Evolutionary conservation across 2,329 filamentous ascomycete genomes (phyloP), one percentile per base, ranked within the genome.

Genomic region (Colletotrichum lindemuthianum): DNA sequence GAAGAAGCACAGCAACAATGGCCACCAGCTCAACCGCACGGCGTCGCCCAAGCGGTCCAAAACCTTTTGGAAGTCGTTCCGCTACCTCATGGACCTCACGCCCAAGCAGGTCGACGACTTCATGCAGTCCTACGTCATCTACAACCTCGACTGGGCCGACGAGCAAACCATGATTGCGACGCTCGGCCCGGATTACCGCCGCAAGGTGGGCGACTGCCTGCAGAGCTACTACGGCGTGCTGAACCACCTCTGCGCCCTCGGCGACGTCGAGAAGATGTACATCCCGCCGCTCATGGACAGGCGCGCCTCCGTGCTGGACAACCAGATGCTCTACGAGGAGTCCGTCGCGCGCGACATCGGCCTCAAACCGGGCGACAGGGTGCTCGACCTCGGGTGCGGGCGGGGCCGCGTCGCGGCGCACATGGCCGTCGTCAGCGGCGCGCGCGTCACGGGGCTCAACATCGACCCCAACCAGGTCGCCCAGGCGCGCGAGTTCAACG

Each of bases 221-320:
- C 77, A 78, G 54, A 72, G 82, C 10, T 86, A 86, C 70, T 86
- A 86, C 65, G 82, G 82, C 36, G 81, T 85, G 12, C 73, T 85
- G 37, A 85, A 86, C 70, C 83, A 85, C 61, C 78, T 86, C 10
- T 86, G 83, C 70, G 83, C 82, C 33, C 77, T 85, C 10, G 83
- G 83, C 39, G 81, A 84, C 47, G 82, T 85, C n/a, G 83, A 85
- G 70, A 85, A 85, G 73, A 86, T 86, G 83, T 86, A 85, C 71
- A 85, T 85, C 59, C 83, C 83, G 11, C 83, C 83, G 2, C 77
- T 82, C 55, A 83, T 85, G 81, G 82, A 83, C 71, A 78, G 76
- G 69, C 79, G 80, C 64, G 80, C 80, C 6, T 81, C 77, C 1
- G 81, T 84, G 1, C 72, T 79, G 10, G 82, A 84, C 68, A 85